Evolutionary conservation across 2,329 filamentous ascomycete species (phyloP).

Genomic region (Tolypocladium ovalisporum): DNA sequence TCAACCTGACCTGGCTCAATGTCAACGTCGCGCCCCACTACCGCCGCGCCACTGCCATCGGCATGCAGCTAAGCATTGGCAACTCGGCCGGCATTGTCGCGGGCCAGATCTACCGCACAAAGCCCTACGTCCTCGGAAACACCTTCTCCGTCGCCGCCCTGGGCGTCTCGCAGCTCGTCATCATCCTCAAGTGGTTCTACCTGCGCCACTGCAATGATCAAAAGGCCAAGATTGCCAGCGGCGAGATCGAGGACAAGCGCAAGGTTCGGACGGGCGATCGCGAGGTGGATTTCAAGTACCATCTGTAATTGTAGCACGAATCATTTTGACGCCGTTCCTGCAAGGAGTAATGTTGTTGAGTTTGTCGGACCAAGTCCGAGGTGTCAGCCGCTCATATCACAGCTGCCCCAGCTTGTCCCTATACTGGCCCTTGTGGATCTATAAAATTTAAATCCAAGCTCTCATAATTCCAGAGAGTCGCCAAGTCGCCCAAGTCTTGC

Average conservation of each 20-base stretch:
- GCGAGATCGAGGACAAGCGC: slow-evolving; percentile 30
- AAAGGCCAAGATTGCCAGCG: slow-evolving; percentile 21
- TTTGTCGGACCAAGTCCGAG: background rate
- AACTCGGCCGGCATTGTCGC: slow-evolving; percentile 34
- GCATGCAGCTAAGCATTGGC: slow-evolving; percentile 32
- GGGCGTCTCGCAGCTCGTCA: slow-evolving; percentile 21
- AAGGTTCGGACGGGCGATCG: slow-evolving; percentile 34
- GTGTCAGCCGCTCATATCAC: background rate
- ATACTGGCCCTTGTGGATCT: slow-evolving; percentile 2
- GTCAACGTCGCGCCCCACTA: slow-evolving; percentile 34
- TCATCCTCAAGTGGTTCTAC: slow-evolving; percentile 29
- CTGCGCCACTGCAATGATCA: slow-evolving; percentile 30
- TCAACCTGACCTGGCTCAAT: slow-evolving; percentile 35
- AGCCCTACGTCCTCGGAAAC: slow-evolving; percentile 20
- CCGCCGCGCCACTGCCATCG: slow-evolving; percentile 32
- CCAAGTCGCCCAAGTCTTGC: slow-evolving; percentile 21
- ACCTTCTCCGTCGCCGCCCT: slow-evolving; percentile 14
- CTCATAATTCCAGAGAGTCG: slow-evolving; percentile 22
- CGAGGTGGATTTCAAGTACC: slow-evolving; percentile 36
- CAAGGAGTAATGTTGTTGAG: background rate
- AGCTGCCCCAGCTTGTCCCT: background rate
- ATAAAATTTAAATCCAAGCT: slow-evolving; percentile 21
- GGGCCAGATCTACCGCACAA: slow-evolving; percentile 23
- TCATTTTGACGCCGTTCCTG: background rate
- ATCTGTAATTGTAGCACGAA: slow-evolving; percentile 12